Percentiles rank a stretch among this genome's conserved stretches.
Conservation (phyloP, 2,329 filamentous ascomycete genomes). For the Aspergillus pseudotamarii region DNA sequence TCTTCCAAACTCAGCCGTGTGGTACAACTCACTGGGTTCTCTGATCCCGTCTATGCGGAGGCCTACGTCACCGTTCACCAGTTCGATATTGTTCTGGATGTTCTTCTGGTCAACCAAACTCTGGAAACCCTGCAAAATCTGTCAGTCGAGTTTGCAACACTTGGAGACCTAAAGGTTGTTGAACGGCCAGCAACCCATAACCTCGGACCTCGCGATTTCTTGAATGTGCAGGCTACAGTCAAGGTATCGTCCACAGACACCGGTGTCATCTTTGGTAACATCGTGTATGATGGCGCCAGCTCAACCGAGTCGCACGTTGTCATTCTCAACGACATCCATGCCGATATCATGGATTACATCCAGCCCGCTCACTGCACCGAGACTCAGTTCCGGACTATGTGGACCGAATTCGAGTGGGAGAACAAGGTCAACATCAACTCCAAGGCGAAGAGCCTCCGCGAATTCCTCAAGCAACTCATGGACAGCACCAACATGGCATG, state of each 20-base stretch:
- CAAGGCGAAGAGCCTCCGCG: conserved; percentile 86
- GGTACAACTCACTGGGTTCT: conserved; percentile 97
- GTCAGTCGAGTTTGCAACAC: conserved; percentile 96
- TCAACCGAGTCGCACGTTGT: conserved; percentile 94
- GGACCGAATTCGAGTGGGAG: conserved; percentile 99
- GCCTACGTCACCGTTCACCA: conserved; percentile 98
- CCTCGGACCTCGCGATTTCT: conserved; percentile 90
- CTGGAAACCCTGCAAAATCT: conserved; percentile 95
- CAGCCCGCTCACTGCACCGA: conserved; percentile 95
- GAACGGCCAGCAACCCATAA: conserved; percentile 96
- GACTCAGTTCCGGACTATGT: conserved; percentile 99
- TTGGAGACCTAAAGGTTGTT: conserved; percentile 96
- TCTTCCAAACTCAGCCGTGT: conserved; percentile 94
- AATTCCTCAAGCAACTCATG: conserved; percentile 94
- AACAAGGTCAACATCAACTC: conserved; percentile 99
- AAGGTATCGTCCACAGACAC: conserved; percentile 98
- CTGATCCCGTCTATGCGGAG: conserved; percentile 97
- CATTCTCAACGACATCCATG: conserved; percentile 95
- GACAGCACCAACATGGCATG: conserved; percentile 98
- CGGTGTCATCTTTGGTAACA: conserved; percentile 97
- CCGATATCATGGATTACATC: conserved; percentile 99
- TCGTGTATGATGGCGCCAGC: conserved; percentile 92
- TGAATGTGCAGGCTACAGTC: conserved; percentile 97
- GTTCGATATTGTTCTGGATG: conserved; percentile 96
- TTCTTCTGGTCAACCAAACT: conserved; percentile 95